These are phyloP conservation scores for Picochlorum sp. DNA, from an alignment of 139 green algal species.

Conservation along the genomic window DNA sequence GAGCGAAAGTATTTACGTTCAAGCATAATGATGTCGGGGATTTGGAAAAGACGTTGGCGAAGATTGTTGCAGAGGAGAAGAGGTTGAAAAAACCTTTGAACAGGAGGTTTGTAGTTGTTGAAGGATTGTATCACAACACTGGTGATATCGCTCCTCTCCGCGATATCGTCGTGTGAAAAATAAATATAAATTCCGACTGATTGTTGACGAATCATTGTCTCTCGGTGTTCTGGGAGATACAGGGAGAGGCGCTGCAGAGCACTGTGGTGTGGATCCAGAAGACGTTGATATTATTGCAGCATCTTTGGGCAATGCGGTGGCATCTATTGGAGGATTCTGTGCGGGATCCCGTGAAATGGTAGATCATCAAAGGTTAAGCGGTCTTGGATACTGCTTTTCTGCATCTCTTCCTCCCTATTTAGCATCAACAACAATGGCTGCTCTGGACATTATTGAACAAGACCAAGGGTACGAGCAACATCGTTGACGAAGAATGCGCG, in stretches of 20 bases:
- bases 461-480: conserved; percentile 12
- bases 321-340: conserved; percentile 79
- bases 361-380: conserved; percentile 84
- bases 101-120: conserved; percentile 86
- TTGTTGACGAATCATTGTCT: conserved; percentile 86
- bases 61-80: conserved; percentile 44
- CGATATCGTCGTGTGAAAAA: conserved; percentile 74
- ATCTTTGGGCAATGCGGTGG: conserved; percentile 75
- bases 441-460: conserved; percentile 35
- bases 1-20: conserved; percentile 74
- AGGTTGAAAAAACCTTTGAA: conserved; percentile 55
- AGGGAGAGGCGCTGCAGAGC: conserved; percentile 78
- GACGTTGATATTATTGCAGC: conserved; percentile 84
- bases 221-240: conserved; percentile 81
- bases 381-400: conserved; percentile 91
- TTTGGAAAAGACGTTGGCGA: conserved; percentile 64
- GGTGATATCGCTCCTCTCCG: conserved; percentile 78
- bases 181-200: conserved; percentile 74
- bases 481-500: conserved; percentile 23
- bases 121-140: conserved; percentile 81
- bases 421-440: conserved; percentile 40
- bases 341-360: conserved; percentile 64
- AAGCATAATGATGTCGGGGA: conserved; percentile 91
- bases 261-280: conserved; percentile 54
- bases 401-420: conserved; percentile 93